phyloP scores from a whole-genome alignment of 352 stramenopile species.

The Globisporangium megalacanthum region DNA sequence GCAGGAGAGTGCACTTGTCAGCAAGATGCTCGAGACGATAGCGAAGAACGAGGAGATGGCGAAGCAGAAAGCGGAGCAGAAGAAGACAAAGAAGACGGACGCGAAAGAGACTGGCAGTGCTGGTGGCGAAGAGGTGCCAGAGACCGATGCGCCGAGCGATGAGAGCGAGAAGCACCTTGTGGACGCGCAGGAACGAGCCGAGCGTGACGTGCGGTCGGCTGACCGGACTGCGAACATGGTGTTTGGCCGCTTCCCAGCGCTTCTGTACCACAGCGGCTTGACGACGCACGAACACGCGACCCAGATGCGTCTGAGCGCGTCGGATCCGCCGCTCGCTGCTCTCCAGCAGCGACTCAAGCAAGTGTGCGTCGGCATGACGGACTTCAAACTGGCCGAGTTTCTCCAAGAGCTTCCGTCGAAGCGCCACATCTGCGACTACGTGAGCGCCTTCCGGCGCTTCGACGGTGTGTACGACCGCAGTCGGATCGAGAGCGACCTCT shows the following conservation, averaged over 20 bases:
- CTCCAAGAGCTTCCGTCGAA: constrained; percentile 90
- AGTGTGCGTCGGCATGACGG: constrained; percentile 75
- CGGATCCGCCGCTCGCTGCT: constrained; percentile 38
- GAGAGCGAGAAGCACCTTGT: constrained; percentile 47
- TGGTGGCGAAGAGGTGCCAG: constrained; percentile 19
- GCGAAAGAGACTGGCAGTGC: constrained; percentile 14
- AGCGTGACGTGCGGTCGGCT: constrained; percentile 22
- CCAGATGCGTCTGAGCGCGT: constrained; percentile 41
- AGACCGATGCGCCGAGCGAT: constrained; percentile 28
- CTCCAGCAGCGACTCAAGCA: constrained; percentile 50
- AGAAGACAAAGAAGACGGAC: constrained; percentile 22
- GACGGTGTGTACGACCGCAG: constrained; percentile 51
- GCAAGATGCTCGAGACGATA: constrained; percentile 46
- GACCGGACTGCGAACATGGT: constrained; percentile 57
- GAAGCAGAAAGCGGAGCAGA: constrained; percentile 33
- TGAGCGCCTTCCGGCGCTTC: constrained; percentile 35
- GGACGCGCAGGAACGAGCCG: constrained; percentile 26
- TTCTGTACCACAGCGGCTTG: constrained; percentile 62
- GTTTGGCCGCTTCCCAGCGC: constrained; percentile 47
- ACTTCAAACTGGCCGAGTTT: constrained; percentile 84
- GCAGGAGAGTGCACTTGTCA: constrained; percentile 39
- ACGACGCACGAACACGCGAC: constrained; percentile 50
- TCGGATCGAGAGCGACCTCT: constrained; percentile 50
- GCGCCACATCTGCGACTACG: constrained; percentile 84
- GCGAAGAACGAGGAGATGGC: constrained; percentile 46